Conservation (phyloP, 1,284 basidiomycete species). For the Heterobasidion irregulare region DNA sequence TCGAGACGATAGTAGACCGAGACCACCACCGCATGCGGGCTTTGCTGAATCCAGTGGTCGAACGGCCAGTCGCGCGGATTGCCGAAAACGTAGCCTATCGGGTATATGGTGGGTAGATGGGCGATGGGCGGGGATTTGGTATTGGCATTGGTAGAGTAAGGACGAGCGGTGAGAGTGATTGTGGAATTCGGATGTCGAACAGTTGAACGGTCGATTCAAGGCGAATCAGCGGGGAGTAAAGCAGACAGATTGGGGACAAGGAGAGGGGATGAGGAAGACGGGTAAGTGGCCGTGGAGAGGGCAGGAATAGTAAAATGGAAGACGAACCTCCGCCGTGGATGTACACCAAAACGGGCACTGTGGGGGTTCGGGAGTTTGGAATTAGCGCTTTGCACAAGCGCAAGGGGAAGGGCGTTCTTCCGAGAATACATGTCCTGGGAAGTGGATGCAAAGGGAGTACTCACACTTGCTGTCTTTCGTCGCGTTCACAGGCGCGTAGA, state of each 20-base stretch:
- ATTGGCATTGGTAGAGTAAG: background rate
- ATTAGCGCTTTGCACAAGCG: no score
- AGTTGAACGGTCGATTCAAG: background rate
- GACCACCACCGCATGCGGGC: slow-evolving; percentile 31
- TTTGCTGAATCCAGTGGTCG: slow-evolving; percentile 30
- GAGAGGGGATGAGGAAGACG: no score
- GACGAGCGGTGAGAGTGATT: background rate
- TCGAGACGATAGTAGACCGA: slow-evolving; percentile 36
- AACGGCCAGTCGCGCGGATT: slow-evolving; percentile 43
- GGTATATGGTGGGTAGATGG: background rate
- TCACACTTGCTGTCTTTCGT: slow-evolving; percentile 22
- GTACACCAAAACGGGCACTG: slow-evolving; percentile 58
- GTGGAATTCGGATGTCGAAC: background rate
- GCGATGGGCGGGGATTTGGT: background rate
- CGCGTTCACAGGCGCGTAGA: slow-evolving; percentile 27
- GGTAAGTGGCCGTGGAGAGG: background rate
- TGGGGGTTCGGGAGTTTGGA: background rate
- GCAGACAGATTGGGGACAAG: background rate
- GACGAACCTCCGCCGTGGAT: slow-evolving; percentile 54
- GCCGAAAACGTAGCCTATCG: slow-evolving; percentile 43
- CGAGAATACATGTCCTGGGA: no score
- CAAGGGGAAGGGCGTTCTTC: no score
- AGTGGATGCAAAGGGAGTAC: background rate
- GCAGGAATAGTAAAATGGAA: background rate
- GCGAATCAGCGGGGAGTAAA: background rate